Percentiles rank a stretch among this genome's conserved stretches.
phyloP scores from a whole-genome alignment of 225 moss, liverwort and hornwort genomes.

The Physcomitrium patens region DNA sequence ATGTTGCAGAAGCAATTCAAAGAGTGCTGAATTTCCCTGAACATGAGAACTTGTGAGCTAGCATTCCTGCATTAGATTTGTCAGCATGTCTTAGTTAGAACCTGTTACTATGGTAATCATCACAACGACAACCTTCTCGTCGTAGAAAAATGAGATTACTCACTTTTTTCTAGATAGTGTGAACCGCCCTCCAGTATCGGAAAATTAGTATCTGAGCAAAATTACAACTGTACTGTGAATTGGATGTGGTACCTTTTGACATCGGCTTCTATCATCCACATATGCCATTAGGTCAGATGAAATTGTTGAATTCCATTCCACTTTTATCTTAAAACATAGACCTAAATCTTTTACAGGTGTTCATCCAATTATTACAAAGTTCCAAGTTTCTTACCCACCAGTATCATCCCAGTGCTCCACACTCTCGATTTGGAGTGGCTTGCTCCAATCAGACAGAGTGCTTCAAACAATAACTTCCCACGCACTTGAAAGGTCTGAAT shows the following conservation, averaged over 20 bases:
- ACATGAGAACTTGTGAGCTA: no score
- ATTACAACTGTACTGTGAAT: no score
- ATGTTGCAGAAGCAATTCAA: no score
- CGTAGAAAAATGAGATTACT: no score
- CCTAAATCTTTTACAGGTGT: not conserved
- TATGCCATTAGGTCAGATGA: not conserved
- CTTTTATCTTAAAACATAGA: slow-evolving; percentile 1
- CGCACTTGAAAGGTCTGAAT: not conserved
- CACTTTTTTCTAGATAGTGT: no score
- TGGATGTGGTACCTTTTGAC: not conserved
- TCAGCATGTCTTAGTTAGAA: no score
- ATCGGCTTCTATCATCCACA: slow-evolving; percentile 16
- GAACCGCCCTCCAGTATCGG: no score
- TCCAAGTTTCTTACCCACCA: slow-evolving; percentile 22
- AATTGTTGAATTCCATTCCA: slow-evolving; percentile 17
- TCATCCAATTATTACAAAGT: not conserved
- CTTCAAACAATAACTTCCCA: slow-evolving; percentile 13
- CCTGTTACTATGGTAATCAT: no score
- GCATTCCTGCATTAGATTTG: no score
- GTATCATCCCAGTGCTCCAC: slow-evolving; percentile 26
- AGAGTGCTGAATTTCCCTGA: no score
- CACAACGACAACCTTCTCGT: no score
- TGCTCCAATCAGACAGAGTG: slow-evolving; percentile 7
- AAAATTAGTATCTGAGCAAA: no score
- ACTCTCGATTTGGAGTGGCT: slow-evolving; percentile 17